Evolutionary conservation across 139 green algal species (phyloP), one percentile per base, ranked within the genome.

Genomic region (Mesotaenium endlicherianum): DNA sequence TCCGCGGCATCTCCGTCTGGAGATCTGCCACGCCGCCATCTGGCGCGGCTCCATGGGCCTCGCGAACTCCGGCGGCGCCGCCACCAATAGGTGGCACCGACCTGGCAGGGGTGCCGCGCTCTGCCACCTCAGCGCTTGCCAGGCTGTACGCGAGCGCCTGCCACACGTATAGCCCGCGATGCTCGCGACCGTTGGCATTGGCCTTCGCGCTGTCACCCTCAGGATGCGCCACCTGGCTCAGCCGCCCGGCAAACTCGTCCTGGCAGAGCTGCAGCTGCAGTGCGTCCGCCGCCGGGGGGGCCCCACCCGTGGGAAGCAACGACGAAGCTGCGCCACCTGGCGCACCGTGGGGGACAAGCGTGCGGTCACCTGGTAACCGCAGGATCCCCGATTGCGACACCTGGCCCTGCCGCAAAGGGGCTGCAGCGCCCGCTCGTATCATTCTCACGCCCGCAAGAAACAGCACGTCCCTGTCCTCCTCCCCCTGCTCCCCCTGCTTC

Each of bases 61-160:
- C 60, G 60, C 60, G 60, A 38, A 36, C 60, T 20, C 53, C 53
- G 53, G 26, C 53, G 26, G 53, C 26, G 26, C 53, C 26, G 53
- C 26, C 53, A 20, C 20, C 20, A 64, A 26, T 34, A 64, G 26
- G 26, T 64, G 53, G 53, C 53, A 64, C 20, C 20, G 26, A 34
- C 53, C 20, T 26, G 26, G 53, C 26, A 34, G 53, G 71, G 2
- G 71, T 26, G 16, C 41, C 71, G 26, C 81, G 53, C 26, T 30
- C 74, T 71, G 44, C 72, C 5, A 87, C 26, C 74, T 87, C 81
- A 38, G 72, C 45, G 6, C n/a, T 43, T 2, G 71, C 45, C 3
- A 84, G 38, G 5, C 39, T 87, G 44, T 84, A 87, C n/a, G 36
- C 55, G 11, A 87, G 4, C 3, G 77, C 34, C 60, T 87, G 38